Conservation (phyloP, 139 green algal species). For the Coelastrella sp. region DNA sequence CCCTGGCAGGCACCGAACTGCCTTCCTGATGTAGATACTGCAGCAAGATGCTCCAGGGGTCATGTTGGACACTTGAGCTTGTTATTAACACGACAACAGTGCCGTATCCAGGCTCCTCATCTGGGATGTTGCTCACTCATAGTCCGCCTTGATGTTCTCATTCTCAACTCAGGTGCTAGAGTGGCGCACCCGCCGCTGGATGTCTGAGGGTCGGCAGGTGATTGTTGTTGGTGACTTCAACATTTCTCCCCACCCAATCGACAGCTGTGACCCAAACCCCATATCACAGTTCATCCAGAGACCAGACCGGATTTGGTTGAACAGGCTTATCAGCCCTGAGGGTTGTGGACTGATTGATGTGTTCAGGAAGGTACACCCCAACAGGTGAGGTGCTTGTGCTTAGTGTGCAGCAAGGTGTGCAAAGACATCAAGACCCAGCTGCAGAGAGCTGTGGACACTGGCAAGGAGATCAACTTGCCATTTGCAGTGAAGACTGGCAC, state of each 20-base stretch:
- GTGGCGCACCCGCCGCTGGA: constrained; percentile 24
- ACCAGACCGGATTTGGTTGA: constrained; percentile 62
- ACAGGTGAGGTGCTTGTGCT: constrained; percentile 34
- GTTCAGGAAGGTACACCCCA: constrained; percentile 70
- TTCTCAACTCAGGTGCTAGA: constrained; percentile 33
- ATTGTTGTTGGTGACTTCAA: constrained; percentile 74
- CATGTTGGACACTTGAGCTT: neutral
- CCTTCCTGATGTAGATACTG: neutral
- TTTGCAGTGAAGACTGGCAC: constrained; percentile 92
- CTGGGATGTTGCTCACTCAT: neutral
- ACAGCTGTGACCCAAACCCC: constrained; percentile 45
- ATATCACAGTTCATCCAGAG: constrained; percentile 14
- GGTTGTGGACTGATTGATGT: constrained; percentile 57
- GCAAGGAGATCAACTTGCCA: constrained; percentile 85
- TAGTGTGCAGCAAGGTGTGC: constrained; percentile 70
- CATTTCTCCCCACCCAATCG: constrained; percentile 64
- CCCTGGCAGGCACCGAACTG: neutral
- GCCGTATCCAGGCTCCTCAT: neutral
- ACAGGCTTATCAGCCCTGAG: constrained; percentile 42
- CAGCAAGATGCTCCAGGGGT: neutral
- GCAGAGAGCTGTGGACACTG: constrained; percentile 79
- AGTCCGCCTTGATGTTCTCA: neutral
- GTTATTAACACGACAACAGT: neutral
- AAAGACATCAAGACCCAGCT: constrained; percentile 92
- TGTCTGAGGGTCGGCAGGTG: neutral